Conservation (phyloP, 306 rosid genomes). For the Bauhinia variegata region DNA sequence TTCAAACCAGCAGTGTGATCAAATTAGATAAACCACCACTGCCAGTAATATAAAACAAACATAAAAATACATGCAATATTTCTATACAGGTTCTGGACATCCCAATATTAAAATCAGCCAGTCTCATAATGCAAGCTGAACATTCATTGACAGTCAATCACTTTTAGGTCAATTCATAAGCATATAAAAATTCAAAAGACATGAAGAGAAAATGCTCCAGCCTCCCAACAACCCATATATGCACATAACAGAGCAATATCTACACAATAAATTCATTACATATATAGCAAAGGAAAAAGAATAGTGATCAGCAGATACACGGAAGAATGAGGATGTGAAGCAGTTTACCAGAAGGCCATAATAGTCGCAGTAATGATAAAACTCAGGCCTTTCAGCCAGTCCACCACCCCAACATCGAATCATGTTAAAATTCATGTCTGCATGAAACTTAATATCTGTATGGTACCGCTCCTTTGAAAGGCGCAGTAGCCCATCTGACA, state of each 20-base stretch:
- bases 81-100: slow-evolving; percentile 10
- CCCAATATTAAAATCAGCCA: slow-evolving; percentile 11
- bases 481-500: slow-evolving; percentile 91
- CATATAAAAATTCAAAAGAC: not conserved
- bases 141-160: slow-evolving; percentile 30
- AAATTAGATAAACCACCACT: slow-evolving; percentile 28
- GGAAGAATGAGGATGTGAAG: slow-evolving; percentile 14
- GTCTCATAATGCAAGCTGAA: slow-evolving; percentile 5
- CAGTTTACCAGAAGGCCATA: slow-evolving; percentile 86
- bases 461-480: slow-evolving; percentile 83
- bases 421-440: slow-evolving; percentile 97
- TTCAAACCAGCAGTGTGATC: slow-evolving; percentile 27
- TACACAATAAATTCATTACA: slow-evolving; percentile 18
- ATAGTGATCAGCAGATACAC: slow-evolving; percentile 8
- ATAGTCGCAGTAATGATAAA: slow-evolving; percentile 84
- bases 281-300: not conserved
- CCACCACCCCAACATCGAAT: slow-evolving; percentile 99
- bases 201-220: slow-evolving; percentile 1
- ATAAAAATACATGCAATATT: not conserved
- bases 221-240: slow-evolving; percentile 1
- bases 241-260: slow-evolving; percentile 8
- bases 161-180: slow-evolving; percentile 13
- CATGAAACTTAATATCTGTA: slow-evolving; percentile 89
- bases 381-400: slow-evolving; percentile 92
- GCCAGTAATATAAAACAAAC: slow-evolving; percentile 8